phyloP scores from a whole-genome alignment of 148 eudicot species.

The Chenopodium formosanum region DNA sequence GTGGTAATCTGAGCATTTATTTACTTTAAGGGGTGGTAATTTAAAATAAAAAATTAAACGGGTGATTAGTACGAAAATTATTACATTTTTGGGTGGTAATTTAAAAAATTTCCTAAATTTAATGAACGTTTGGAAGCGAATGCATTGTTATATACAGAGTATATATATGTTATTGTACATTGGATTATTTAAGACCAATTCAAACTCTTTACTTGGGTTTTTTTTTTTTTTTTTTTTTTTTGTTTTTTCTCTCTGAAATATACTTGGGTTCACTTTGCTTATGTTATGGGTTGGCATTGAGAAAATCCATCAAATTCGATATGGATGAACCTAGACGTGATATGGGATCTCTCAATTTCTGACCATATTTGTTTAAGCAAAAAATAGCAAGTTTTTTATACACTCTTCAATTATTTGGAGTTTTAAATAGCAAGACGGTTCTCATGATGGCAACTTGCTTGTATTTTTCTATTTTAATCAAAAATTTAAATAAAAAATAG shows the following conservation, averaged over 20 bases:
- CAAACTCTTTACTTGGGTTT: background rate
- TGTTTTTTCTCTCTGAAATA: too few species aligned
- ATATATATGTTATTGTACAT: too few species aligned
- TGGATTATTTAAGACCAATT: background rate
- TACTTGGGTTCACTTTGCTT: background rate
- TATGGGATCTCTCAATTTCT: background rate
- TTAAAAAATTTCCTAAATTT: too few species aligned
- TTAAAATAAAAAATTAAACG: too few species aligned
- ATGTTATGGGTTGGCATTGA: background rate
- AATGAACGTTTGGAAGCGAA: too few species aligned
- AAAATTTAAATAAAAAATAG: too few species aligned
- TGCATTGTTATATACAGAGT: too few species aligned
- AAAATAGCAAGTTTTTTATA: background rate
- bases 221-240: too few species aligned
- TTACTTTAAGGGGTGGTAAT: too few species aligned
- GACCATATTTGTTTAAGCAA: background rate
- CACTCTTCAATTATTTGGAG: background rate
- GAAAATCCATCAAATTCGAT: background rate
- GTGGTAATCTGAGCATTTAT: too few species aligned
- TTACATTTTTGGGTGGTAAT: too few species aligned
- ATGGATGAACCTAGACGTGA: background rate
- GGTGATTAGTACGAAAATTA: too few species aligned
- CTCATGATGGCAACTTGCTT: background rate
- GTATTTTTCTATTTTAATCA: background rate
- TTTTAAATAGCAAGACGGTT: constrained; percentile 3